These are phyloP conservation scores for Corymbia calophylla DNA, from an alignment of 441 rosid genomes.

Conservation along the genomic window DNA sequence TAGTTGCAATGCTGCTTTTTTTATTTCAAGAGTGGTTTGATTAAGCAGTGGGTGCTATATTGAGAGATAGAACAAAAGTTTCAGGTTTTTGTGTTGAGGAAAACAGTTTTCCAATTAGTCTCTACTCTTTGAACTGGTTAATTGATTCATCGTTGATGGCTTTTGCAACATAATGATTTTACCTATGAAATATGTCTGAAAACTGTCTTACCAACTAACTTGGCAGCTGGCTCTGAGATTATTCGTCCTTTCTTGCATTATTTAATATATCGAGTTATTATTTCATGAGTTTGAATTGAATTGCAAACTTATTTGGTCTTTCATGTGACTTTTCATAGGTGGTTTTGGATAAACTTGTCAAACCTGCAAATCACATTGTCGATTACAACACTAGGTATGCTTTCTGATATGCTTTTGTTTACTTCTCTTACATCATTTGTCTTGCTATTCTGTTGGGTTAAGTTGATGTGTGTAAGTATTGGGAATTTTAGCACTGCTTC, in stretches of 20 bases:
- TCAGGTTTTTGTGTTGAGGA: neutral
- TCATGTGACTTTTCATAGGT: slow-evolving; percentile 38
- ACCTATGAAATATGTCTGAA: neutral
- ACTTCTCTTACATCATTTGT: neutral
- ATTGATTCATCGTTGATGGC: neutral
- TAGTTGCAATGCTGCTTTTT: neutral
- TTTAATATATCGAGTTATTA: neutral
- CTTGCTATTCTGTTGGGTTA: neutral
- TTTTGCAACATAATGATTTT: neutral
- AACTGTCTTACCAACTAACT: neutral
- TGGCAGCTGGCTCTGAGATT: neutral
- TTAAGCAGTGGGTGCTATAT: neutral
- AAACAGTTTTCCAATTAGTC: neutral
- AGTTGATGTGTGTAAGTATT: neutral
- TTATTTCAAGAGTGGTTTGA: neutral
- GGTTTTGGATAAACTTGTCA: slow-evolving; percentile 82
- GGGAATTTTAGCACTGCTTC: neutral
- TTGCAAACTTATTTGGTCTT: neutral
- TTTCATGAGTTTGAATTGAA: neutral
- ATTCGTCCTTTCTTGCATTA: neutral
- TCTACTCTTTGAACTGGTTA: neutral
- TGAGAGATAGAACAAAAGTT: neutral
- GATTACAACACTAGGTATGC: slow-evolving; percentile 89
- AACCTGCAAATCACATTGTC: slow-evolving; percentile 63
- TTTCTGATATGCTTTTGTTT: neutral